Base-by-base conservation (phyloP, 2,329 filamentous ascomycete genomes). In the Xylariaceae sp. region DNA sequence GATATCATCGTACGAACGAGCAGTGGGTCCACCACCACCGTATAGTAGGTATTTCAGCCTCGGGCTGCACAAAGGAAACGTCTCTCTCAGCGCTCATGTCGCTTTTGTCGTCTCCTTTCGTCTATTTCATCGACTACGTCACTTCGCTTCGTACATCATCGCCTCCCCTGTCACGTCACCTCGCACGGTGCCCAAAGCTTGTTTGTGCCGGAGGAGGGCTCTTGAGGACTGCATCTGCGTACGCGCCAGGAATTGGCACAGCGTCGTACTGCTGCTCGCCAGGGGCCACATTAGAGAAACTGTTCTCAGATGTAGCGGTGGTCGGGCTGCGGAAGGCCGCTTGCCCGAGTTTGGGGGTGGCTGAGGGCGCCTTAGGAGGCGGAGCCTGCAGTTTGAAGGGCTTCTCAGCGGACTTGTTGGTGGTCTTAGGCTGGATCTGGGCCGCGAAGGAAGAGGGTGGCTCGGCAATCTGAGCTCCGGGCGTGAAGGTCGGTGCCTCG, bases 301-400 rank as follows among this genome's bases (percentile, higher is more conserved):
- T 61, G 15, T 70, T 70, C 47, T 48, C 58, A 69, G 67, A 63
- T 64, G 60, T 61, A 51, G 71, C 66, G 59, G 74, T 61, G 55
- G 72, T 66, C 1, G 81, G 75, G 18, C 81, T 79, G 32, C 47
- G 37, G 70, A 94, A 91, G 33, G 80, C 83, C 16, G 78, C 79
- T 65, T 87, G 84, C 32, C 75, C 73, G 48, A 82, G 73, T 72
- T 85, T 89, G 23, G 91, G 91, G 0, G 90, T 94, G 6, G 91
- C 87, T 51, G 84, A 82, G 47, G 89, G 89, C 41, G 92, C 83
- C 71, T 88, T 91, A 71, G 81, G 80, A 0, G 93, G 93, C 33
- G 93, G 92, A 15, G 92, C 80, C 76, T 96, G 91, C 35, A 97
- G 85, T 68, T 89, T 87, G 81, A 97, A 97, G n/a, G 85, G 79